Conservation (phyloP, 169 alveolate genomes). For the Amoebophrya sp. region DNA sequence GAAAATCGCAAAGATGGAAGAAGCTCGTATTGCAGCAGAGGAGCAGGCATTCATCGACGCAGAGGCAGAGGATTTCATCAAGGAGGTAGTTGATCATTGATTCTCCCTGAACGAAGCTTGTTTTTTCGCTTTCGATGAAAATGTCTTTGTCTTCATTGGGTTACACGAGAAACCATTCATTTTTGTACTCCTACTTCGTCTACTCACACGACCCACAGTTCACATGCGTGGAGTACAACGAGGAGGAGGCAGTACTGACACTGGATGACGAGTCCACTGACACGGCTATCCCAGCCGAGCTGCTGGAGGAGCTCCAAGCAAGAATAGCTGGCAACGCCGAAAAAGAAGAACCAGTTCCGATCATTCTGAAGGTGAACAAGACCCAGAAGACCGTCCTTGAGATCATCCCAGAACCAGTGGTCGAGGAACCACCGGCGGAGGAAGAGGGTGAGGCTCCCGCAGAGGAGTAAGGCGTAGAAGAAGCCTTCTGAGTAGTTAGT, state of each 20-base stretch:
- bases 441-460: neutral
- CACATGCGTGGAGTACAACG: constrained; percentile 1
- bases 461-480: neutral
- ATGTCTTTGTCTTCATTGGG: neutral
- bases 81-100: neutral
- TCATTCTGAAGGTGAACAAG: neutral
- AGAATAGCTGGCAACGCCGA: neutral
- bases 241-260: neutral
- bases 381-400: neutral
- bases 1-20: neutral
- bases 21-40: neutral
- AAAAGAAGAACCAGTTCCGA: neutral
- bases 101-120: neutral
- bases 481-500: no score
- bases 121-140: neutral
- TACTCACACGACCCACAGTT: neutral
- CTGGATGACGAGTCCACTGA: neutral
- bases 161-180: neutral
- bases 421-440: neutral
- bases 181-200: neutral
- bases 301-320: neutral
- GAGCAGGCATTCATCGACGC: neutral
- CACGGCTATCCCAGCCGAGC: neutral
- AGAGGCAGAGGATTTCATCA: neutral
- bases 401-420: neutral